A percentile compares a stretch with the other conserved stretches of the same genome.
Conservation (phyloP, 2,329 filamentous ascomycete species). For the Fusarium sp. region DNA sequence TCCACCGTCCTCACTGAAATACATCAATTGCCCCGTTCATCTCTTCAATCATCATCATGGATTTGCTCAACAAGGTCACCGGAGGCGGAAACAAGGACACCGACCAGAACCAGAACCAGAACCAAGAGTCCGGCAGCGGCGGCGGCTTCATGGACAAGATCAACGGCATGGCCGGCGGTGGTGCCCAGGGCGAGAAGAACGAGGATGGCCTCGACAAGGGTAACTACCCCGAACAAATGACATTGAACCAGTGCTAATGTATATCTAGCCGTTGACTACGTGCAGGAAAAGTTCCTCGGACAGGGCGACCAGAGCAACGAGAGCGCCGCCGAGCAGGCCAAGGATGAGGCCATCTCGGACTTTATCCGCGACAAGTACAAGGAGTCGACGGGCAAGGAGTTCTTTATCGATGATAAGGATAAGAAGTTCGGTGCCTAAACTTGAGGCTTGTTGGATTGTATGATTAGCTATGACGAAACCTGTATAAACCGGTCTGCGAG, state of each 20-base stretch:
- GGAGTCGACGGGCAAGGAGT: slow-evolving; percentile 72
- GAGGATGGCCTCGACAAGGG: slow-evolving; percentile 88
- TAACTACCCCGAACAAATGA: slow-evolving; percentile 46
- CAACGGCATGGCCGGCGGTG: slow-evolving; percentile 79
- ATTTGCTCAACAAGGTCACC: slow-evolving; percentile 66
- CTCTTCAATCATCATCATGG: slow-evolving; percentile 55
- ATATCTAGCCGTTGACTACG: slow-evolving; percentile 75
- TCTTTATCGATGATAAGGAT: slow-evolving; percentile 78
- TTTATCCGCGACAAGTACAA: slow-evolving; percentile 80
- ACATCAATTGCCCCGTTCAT: background rate
- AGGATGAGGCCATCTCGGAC: slow-evolving; percentile 83
- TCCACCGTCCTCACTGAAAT: background rate
- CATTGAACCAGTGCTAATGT: background rate
- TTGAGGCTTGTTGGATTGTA: background rate
- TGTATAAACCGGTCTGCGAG: slow-evolving; percentile 6
- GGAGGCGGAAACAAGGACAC: slow-evolving; percentile 51
- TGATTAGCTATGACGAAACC: background rate
- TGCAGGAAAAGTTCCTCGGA: slow-evolving; percentile 81
- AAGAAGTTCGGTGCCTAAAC: slow-evolving; percentile 47
- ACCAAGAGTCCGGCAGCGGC: slow-evolving; percentile 49
- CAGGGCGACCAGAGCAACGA: slow-evolving; percentile 79
- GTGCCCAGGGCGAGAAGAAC: slow-evolving; percentile 80
- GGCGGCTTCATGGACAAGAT: slow-evolving; percentile 76
- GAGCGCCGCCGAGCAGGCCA: slow-evolving; percentile 81
- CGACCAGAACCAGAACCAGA: slow-evolving; percentile 44